A percentile compares a stretch with the other conserved stretches of the same genome.
Conservation (phyloP, 148 eudicot species). For the Fagopyrum homotropicum region DNA sequence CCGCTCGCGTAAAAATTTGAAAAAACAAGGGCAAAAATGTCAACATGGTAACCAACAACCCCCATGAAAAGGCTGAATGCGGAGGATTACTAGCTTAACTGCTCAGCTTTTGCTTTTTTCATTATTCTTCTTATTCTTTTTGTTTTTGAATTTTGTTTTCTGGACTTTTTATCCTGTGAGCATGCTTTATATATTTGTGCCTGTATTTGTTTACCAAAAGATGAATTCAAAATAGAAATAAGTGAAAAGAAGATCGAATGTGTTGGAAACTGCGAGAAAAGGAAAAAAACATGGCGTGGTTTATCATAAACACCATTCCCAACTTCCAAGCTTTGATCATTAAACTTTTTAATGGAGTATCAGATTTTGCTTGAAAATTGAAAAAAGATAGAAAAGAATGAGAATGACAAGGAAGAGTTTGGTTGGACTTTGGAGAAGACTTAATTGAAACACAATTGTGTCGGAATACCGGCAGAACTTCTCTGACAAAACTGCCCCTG, state of each 20-base stretch:
- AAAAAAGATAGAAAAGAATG: neutral
- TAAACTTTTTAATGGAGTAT: neutral
- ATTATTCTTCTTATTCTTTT: conserved; percentile 1
- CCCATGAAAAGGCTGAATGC: conserved; percentile 10
- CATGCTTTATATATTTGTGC: conserved; percentile 3
- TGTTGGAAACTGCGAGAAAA: conserved; percentile 7
- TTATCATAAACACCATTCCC: conserved; percentile 1
- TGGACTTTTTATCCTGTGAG: conserved; percentile 14
- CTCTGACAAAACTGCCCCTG: conserved; percentile 6
- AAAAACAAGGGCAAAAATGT: conserved; percentile 1
- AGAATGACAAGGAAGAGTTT: neutral
- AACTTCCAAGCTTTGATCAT: conserved; percentile 1
- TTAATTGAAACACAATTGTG: neutral
- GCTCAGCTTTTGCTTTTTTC: conserved; percentile 10
- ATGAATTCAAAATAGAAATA: conserved; percentile 6
- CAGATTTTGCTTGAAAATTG: neutral
- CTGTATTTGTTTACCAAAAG: conserved; percentile 1
- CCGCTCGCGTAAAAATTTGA: conserved; percentile 5
- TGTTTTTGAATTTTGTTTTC: neutral
- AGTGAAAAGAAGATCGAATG: conserved; percentile 5
- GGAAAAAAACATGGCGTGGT: conserved; percentile 7
- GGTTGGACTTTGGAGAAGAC: neutral
- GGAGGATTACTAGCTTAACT: conserved; percentile 4
- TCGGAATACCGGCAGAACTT: conserved; percentile 7
- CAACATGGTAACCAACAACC: conserved; percentile 2